Conservation (phyloP, 306 rosid species). For the Trifolium dubium region DNA sequence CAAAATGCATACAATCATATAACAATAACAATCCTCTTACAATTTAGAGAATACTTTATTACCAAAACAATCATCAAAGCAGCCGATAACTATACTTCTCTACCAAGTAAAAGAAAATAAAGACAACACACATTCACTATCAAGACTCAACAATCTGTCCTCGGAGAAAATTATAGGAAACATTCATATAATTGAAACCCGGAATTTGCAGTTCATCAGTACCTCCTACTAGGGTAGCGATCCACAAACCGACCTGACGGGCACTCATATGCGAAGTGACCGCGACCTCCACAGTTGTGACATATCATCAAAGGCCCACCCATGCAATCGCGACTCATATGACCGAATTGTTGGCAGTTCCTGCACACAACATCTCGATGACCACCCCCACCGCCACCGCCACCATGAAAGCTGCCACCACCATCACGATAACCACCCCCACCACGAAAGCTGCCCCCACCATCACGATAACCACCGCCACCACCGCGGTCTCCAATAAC, state of each 20-base stretch:
- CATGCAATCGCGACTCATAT: conserved; percentile 97
- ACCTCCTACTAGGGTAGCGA: conserved; percentile 88
- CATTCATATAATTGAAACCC: conserved; percentile 13
- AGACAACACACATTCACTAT: conserved; percentile 35
- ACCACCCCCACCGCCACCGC: conserved; percentile 54
- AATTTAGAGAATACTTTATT: conserved; percentile 35
- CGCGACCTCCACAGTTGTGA: conserved; percentile 98
- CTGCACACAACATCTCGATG: conserved; percentile 82
- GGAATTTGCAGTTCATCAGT: conserved; percentile 51
- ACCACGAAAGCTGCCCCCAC: conserved; percentile 48
- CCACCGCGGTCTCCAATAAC: conserved; percentile 60
- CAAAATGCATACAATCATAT: conserved; percentile 13
- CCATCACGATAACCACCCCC: conserved; percentile 26
- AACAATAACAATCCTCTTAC: background rate
- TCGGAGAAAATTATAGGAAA: conserved; percentile 25
- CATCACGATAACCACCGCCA: conserved; percentile 51
- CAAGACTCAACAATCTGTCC: conserved; percentile 30
- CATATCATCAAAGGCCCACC: conserved; percentile 85
- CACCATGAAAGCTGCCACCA: conserved; percentile 45
- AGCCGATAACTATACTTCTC: conserved; percentile 30
- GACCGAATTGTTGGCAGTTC: conserved; percentile 92
- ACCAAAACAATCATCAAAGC: conserved; percentile 34
- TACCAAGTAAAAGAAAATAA: conserved; percentile 35
- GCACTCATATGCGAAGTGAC: conserved; percentile 93
- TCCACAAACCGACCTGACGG: conserved; percentile 96